phyloP scores from a whole-genome alignment of 75 land plant genomes.

The Picea glauca region DNA sequence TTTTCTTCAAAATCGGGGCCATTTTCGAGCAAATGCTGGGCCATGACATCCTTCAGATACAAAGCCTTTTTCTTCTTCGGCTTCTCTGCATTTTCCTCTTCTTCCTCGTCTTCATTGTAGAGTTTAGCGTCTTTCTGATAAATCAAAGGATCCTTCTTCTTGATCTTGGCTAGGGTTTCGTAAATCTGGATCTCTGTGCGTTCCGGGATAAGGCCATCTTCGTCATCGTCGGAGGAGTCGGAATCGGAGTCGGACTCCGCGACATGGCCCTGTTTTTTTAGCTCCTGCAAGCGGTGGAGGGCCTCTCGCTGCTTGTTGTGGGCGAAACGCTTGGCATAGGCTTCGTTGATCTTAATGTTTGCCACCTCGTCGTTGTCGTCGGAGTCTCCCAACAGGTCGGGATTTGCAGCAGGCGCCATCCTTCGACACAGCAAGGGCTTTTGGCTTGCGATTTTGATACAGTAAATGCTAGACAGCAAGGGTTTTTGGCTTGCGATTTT shows the following conservation, averaged over 20 bases:
- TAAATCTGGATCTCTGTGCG: constrained; percentile 54
- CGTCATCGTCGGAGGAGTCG: constrained; percentile 27
- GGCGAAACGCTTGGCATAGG: constrained; percentile 67
- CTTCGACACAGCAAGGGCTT: too few relatives aligned
- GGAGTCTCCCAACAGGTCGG: too few relatives aligned
- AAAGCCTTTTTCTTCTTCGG: constrained; percentile 31
- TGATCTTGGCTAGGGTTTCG: constrained; percentile 65
- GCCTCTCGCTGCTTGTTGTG: constrained; percentile 94
- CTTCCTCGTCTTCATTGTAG: constrained; percentile 44
- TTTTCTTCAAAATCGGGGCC: constrained; percentile 53
- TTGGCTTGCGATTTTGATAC: too few relatives aligned
- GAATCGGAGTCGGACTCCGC: constrained; percentile 28
- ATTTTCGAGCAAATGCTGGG: constrained; percentile 68
- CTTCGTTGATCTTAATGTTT: constrained; percentile 49
- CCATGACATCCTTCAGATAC: constrained; percentile 82
- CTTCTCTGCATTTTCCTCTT: constrained; percentile 5
- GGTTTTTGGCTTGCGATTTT: too few relatives aligned
- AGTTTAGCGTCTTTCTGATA: constrained; percentile 46
- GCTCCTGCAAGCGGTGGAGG: constrained; percentile 70
- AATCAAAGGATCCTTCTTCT: constrained; percentile 54
- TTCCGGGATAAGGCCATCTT: constrained; percentile 26
- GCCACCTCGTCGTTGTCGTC: constrained; percentile 20
- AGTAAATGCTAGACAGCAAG: too few relatives aligned
- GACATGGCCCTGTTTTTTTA: constrained; percentile 58
- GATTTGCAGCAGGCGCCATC: too few relatives aligned